A percentile compares a stretch with the other conserved stretches of the same genome.
Evolutionary conservation across 495 filamentous ascomycete species (phyloP).

Genomic region (Neurospora sp.): DNA sequence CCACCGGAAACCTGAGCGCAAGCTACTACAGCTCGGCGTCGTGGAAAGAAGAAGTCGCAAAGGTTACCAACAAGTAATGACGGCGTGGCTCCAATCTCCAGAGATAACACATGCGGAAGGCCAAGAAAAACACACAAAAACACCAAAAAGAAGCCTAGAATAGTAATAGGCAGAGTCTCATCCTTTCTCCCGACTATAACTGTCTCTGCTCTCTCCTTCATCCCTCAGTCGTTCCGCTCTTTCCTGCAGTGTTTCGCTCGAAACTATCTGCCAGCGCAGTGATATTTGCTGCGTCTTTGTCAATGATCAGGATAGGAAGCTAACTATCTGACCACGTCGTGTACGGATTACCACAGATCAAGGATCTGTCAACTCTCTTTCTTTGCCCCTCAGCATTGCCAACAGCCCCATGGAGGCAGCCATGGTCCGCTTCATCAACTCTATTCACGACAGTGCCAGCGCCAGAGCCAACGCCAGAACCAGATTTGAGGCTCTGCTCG

Average conservation of each 20-base stretch:
- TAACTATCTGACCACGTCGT: background rate
- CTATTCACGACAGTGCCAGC: background rate
- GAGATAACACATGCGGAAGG: background rate
- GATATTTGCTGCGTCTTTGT: background rate
- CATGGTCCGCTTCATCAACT: background rate
- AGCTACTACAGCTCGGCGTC: background rate
- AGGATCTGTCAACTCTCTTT: background rate
- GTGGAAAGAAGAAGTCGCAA: background rate
- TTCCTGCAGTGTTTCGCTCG: background rate
- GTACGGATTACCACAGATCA: background rate
- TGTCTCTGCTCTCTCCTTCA: background rate
- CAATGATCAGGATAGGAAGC: background rate
- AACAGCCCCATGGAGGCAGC: background rate
- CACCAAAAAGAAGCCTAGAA: background rate
- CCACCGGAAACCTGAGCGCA: background rate
- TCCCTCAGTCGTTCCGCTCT: background rate
- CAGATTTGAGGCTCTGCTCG: background rate
- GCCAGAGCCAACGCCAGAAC: background rate
- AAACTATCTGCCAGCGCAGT: background rate
- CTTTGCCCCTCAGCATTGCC: background rate
- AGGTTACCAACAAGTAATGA: background rate
- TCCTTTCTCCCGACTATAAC: background rate
- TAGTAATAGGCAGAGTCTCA: background rate
- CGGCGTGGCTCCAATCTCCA: background rate
- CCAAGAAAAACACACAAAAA: too few relatives aligned